Conservation (phyloP, 31 red algal species). For the Odonthalia washingtoniensis region DNA sequence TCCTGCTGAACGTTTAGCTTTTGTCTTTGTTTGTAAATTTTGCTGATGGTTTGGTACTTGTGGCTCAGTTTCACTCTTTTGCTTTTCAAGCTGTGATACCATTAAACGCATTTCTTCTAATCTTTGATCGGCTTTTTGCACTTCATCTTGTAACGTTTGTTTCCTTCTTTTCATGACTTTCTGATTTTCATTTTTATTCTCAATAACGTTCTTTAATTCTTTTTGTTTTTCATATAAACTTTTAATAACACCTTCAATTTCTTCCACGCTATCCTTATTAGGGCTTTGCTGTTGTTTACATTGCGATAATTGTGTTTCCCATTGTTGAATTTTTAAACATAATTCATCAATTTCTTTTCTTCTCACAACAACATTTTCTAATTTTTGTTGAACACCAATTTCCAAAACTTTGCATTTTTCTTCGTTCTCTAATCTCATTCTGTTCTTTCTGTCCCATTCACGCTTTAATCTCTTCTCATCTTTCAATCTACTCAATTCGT, state of each 20-base stretch:
- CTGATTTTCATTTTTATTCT: neutral
- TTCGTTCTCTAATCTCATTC: no score
- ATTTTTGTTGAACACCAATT: no score
- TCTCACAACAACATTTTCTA: no score
- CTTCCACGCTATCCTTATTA: neutral
- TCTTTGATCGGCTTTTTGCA: neutral
- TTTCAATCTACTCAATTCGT: neutral
- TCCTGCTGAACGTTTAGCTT: constrained; percentile 24
- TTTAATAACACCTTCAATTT: neutral
- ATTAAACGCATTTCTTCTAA: neutral
- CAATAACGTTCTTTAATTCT: neutral
- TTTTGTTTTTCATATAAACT: neutral
- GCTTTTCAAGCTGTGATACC: neutral
- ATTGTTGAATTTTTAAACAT: neutral
- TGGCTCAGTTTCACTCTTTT: neutral
- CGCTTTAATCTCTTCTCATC: neutral
- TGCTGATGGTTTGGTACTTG: neutral
- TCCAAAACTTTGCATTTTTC: no score
- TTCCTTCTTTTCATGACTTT: neutral
- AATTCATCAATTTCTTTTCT: no score
- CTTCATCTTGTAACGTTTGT: neutral
- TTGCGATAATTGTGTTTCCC: neutral
- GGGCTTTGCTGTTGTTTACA: neutral
- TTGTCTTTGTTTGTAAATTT: neutral
- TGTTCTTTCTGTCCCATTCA: no score